Conservation (phyloP, 768 basidiomycete genomes). For the Serendipita sp. region DNA sequence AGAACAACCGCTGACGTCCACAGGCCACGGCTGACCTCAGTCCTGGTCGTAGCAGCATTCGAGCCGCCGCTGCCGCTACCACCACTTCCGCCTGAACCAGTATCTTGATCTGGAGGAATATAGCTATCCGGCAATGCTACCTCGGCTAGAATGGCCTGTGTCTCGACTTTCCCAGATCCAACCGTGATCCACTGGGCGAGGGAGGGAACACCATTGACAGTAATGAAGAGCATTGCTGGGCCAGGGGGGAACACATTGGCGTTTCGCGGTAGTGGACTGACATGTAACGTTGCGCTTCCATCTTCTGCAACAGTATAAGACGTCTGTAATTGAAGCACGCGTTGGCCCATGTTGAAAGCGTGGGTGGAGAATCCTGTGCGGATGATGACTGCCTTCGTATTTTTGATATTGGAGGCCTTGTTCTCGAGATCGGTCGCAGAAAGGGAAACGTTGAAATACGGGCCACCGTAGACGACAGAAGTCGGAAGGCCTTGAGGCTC, state of each 20-base stretch:
- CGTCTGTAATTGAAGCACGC: constrained; percentile 64
- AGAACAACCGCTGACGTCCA: neutral
- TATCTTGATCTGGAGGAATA: neutral
- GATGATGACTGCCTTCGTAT: constrained; percentile 57
- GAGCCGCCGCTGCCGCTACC: neutral
- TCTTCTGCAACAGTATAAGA: constrained; percentile 71
- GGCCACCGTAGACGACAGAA: constrained; percentile 72
- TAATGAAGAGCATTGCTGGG: constrained; percentile 69
- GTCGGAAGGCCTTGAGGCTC: constrained; percentile 49
- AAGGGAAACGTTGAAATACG: constrained; percentile 58
- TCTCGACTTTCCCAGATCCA: constrained; percentile 62
- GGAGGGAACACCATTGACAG: constrained; percentile 69
- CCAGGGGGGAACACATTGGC: constrained; percentile 80
- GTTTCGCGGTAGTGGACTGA: constrained; percentile 69
- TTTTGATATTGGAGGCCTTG: constrained; percentile 39
- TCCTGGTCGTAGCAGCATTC: neutral
- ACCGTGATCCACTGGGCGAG: constrained; percentile 62
- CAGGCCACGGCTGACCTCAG: neutral
- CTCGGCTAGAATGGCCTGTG: constrained; percentile 37
- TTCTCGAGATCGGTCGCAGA: constrained; percentile 45
- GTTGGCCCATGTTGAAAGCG: constrained; percentile 24
- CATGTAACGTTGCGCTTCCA: constrained; percentile 61
- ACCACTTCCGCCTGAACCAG: neutral
- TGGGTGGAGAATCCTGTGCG: constrained; percentile 53
- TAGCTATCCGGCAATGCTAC: constrained; percentile 28